Conservation (phyloP, 805 yeast species). For the Debaryomyces castellii region DNA sequence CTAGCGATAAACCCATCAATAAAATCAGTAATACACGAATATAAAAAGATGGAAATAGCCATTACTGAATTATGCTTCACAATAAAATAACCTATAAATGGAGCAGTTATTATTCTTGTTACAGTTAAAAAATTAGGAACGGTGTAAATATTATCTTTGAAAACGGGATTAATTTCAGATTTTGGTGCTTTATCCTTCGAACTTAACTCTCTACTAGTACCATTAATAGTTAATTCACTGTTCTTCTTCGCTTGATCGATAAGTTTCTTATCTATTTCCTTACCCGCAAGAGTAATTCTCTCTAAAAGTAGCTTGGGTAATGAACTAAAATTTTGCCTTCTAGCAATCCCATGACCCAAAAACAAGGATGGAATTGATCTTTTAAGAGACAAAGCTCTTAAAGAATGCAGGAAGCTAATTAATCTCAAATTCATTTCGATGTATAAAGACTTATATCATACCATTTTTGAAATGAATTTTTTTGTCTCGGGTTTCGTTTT, state of each 20-base stretch:
- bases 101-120: constrained; percentile 79
- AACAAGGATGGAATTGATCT: not conserved
- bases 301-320: not conserved
- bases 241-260: not conserved
- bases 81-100: constrained; percentile 78
- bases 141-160: constrained; percentile 63
- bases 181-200: not conserved
- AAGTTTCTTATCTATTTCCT: not conserved
- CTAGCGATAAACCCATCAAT: constrained; percentile 93
- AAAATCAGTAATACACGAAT: constrained; percentile 88
- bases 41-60: constrained; percentile 74
- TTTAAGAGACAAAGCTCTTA: not conserved
- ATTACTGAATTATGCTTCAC: constrained; percentile 58
- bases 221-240: not conserved
- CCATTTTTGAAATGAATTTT: not conserved
- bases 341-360: not conserved
- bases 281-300: not conserved
- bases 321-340: not conserved
- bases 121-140: constrained; percentile 84
- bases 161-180: constrained; percentile 1
- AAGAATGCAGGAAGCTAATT: not conserved
- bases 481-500: not conserved
- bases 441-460: not conserved
- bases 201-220: not conserved
- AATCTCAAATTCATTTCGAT: not conserved